phyloP scores from a whole-genome alignment of 805 yeast species.

The Candida ovalis region DNA sequence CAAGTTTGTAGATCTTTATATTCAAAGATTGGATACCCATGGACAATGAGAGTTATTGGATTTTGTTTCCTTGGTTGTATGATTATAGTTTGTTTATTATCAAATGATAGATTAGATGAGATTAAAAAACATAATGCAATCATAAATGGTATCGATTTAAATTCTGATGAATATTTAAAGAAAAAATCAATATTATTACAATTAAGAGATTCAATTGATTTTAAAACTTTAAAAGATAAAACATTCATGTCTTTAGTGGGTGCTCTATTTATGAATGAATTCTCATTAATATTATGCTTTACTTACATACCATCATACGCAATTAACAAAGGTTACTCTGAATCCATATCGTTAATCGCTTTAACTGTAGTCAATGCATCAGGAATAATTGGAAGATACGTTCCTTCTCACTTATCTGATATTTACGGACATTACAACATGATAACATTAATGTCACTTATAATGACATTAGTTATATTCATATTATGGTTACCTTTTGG shows the following conservation, averaged over 20 bases:
- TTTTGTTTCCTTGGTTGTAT: constrained; percentile 38
- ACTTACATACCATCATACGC: constrained; percentile 61
- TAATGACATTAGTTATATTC: constrained; percentile 43
- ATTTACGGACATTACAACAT: constrained; percentile 43
- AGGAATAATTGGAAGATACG: constrained; percentile 42
- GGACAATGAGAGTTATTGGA: constrained; percentile 57
- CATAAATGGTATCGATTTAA: constrained; percentile 7
- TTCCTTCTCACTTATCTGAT: constrained; percentile 45
- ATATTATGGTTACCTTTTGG: constrained; percentile 66
- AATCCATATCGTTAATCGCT: constrained; percentile 38
- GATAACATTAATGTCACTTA: constrained; percentile 33
- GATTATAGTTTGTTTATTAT: constrained; percentile 29
- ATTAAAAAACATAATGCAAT: constrained; percentile 8
- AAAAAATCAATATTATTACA: constrained; percentile 12
- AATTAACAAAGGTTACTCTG: constrained; percentile 42
- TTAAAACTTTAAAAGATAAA: constrained; percentile 37
- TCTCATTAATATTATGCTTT: constrained; percentile 46
- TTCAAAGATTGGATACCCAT: constrained; percentile 47
- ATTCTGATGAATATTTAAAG: constrained; percentile 2
- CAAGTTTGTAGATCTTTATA: constrained; percentile 49
- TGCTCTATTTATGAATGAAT: constrained; percentile 47
- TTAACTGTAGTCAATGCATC: constrained; percentile 42
- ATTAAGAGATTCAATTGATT: constrained; percentile 33
- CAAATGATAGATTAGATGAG: constrained; percentile 28
- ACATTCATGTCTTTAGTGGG: constrained; percentile 37